A percentile compares a stretch with the other conserved stretches of the same genome.
These are phyloP conservation scores for Aspergillus haitiensis DNA, from an alignment of 495 filamentous ascomycete genomes.

Conservation along the genomic window DNA sequence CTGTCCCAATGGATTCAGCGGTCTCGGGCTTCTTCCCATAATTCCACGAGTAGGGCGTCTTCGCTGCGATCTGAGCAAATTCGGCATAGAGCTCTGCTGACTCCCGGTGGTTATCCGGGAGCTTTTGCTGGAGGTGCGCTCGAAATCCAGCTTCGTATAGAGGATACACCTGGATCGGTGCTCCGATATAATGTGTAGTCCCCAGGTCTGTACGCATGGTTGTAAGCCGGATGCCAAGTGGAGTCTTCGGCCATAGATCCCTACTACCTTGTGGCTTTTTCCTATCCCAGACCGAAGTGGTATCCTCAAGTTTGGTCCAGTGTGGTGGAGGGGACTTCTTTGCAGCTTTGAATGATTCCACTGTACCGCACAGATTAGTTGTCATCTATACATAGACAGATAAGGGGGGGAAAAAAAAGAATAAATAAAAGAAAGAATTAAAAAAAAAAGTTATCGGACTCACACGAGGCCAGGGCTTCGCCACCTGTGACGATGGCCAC, in stretches of 20 bases:
- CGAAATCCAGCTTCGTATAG: conserved; percentile 16
- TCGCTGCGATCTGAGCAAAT: conserved; percentile 10
- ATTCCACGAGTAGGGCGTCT: conserved; percentile 13
- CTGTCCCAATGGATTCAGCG: conserved; percentile 15
- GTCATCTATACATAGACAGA: conserved; percentile 22
- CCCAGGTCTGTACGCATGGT: conserved; percentile 3
- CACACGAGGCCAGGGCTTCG: conserved; percentile 57
- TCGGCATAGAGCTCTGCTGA: conserved; percentile 15
- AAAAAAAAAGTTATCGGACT: conserved; percentile 4
- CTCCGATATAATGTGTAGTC: conserved; percentile 13
- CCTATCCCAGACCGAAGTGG: conserved; percentile 22
- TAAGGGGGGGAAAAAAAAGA: background rate
- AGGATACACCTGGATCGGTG: conserved; percentile 18
- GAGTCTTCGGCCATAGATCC: background rate
- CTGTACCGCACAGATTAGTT: conserved; percentile 24
- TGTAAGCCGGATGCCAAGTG: background rate
- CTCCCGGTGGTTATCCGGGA: conserved; percentile 13
- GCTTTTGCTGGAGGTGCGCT: conserved; percentile 11
- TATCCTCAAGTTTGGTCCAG: conserved; percentile 44
- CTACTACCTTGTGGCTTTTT: conserved; percentile 17
- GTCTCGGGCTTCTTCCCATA: conserved; percentile 12
- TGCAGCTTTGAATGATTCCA: conserved; percentile 35
- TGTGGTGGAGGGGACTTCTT: conserved; percentile 47
- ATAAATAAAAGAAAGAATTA: background rate
- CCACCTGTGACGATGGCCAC: conserved; percentile 56